Evolutionary conservation across 140 eudicot genomes (phyloP).

Genomic region (Stevia rebaudiana): DNA sequence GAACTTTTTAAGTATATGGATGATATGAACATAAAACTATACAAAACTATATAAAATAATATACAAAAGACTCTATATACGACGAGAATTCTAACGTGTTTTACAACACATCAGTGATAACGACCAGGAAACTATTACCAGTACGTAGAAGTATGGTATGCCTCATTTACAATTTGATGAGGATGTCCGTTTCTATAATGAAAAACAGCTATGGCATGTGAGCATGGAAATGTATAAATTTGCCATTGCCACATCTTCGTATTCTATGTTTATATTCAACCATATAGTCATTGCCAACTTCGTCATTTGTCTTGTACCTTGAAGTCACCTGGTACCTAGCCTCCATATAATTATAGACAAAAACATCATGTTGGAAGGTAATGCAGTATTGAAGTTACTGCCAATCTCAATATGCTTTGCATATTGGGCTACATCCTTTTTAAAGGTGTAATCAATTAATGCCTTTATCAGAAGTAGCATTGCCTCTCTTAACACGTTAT

Average conservation of each 20-base stretch:
- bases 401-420: not conserved
- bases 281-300: not conserved
- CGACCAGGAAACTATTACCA: not conserved
- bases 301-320: not conserved
- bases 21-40: too few species aligned
- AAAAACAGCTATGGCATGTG: not conserved
- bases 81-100: too few species aligned
- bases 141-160: not conserved
- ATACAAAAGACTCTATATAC: too few species aligned
- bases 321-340: not conserved
- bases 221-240: not conserved
- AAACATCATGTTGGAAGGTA: not conserved
- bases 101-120: too few species aligned
- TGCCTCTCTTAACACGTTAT: not conserved
- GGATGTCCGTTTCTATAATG: not conserved
- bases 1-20: too few species aligned
- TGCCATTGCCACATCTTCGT: not conserved
- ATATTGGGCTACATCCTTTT: not conserved
- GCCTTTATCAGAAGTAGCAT: not conserved
- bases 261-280: not conserved
- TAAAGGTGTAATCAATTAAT: not conserved
- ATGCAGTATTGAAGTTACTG: not conserved
- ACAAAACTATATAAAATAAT: too few species aligned
- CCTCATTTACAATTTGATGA: not conserved
- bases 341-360: not conserved